phyloP scores from a whole-genome alignment of 2,329 filamentous ascomycete species.

The Bipolaris bicolor region DNA sequence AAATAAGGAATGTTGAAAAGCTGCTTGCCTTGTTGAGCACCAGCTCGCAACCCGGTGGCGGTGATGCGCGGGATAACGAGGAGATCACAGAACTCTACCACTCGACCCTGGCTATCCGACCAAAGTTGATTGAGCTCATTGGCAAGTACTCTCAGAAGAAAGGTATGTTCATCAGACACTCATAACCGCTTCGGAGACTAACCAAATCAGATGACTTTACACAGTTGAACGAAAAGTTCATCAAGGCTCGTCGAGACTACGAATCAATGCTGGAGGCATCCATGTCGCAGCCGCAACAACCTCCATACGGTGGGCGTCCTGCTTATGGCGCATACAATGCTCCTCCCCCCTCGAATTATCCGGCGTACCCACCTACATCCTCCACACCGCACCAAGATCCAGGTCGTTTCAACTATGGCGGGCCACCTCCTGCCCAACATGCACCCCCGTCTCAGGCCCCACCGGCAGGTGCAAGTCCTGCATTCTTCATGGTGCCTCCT shows the following conservation, averaged over 20 bases:
- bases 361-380: conserved; percentile 43
- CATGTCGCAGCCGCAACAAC: conserved; percentile 90
- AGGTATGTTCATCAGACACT: conserved; percentile 59
- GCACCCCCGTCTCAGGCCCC: conserved; percentile 49
- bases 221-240: conserved; percentile 98
- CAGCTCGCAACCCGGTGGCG: conserved; percentile 57
- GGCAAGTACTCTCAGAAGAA: conserved; percentile 99
- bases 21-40: conserved; percentile 89
- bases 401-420: conserved; percentile 36
- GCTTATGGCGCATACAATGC: conserved; percentile 43
- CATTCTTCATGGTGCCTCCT: conserved; percentile 50
- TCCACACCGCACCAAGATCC: conserved; percentile 45
- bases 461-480: conserved; percentile 42
- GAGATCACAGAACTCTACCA: conserved; percentile 93
- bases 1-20: conserved; percentile 80
- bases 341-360: conserved; percentile 37
- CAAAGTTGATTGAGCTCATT: conserved; percentile 96
- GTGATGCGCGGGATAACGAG: conserved; percentile 88
- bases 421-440: conserved; percentile 40
- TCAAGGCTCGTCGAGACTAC: conserved; percentile 96
- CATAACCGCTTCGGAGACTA: conserved; percentile 2
- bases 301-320: conserved; percentile 73
- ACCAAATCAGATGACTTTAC: conserved; percentile 84
- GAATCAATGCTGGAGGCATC: conserved; percentile 94
- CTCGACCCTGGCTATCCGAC: conserved; percentile 89